Base-by-base conservation (phyloP, 2,329 filamentous ascomycete genomes). In the Botryosphaeria dothidea region DNA sequence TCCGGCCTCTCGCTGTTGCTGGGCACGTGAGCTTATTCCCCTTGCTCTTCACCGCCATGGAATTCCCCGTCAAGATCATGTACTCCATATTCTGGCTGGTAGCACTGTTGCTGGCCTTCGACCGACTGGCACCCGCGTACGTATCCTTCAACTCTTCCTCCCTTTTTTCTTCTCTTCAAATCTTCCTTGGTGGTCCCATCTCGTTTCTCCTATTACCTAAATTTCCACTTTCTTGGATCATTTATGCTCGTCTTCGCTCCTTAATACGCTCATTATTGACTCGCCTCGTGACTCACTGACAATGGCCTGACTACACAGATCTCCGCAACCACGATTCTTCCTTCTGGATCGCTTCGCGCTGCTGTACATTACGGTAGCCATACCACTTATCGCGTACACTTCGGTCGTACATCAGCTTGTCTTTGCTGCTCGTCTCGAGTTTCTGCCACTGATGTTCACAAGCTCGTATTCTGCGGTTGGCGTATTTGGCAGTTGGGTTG, bases 21-120 rank as follows among this genome's bases (percentile, higher is more conserved):
- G 94, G 95, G 15, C 93, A 99, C 73, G 93, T 99, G 17, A 97
- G 94, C 0, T 85, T 99, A 13, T 98, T 99, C 77, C 95, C 95
- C 1, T 83, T 99, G 3, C 84, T 99, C 0, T 99, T 97, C 76
- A 98, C 93, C 0, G 86, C 91, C 0, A 90, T 92, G 31, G 95
- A 99, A 73, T 98, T 97, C 69, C 93, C 93, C 0, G 87, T 97
- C 77, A 99, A 99, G 82, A 93, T 90, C 0, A 86, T 92, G 1
- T 99, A 98, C 77, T 97, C 95, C 0, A 85, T 97, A 38, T 86
- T 94, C 71, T 99, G 95, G 95, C 84, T 98, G 51, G 84, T 97
- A 1, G 76, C 92, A 11, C 96, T 98, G 79, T 81, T 98, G 63
- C 85, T 93, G 71, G 87, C 88, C 0, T 98, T 98, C 77, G 94